phyloP scores from a whole-genome alignment of 2,329 filamentous ascomycete genomes.

The Trichophyton equinum region DNA sequence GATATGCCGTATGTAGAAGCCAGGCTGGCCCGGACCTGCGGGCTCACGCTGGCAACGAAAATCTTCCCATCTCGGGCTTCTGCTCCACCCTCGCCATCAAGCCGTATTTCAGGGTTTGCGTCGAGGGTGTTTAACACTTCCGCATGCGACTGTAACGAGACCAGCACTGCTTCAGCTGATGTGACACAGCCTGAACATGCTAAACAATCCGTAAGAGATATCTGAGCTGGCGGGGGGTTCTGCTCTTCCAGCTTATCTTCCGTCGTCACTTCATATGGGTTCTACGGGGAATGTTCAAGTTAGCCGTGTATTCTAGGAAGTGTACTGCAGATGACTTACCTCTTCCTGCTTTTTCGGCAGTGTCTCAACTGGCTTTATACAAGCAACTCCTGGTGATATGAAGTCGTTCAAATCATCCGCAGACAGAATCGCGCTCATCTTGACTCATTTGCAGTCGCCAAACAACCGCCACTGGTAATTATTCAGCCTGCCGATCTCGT shows the following conservation, averaged over 20 bases:
- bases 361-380: conserved; percentile 94
- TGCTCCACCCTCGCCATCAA: conserved; percentile 11
- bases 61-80: conserved; percentile 56
- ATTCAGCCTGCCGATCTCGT: no score
- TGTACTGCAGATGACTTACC: conserved; percentile 23
- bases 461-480: not conserved
- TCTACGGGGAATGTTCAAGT: conserved; percentile 23
- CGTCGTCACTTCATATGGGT: conserved; percentile 75
- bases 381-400: conserved; percentile 92
- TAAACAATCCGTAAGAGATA: conserved; percentile 92
- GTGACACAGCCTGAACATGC: conserved; percentile 97
- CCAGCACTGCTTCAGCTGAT: conserved; percentile 91
- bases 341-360: conserved; percentile 52
- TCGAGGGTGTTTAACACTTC: conserved; percentile 81
- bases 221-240: conserved; percentile 63
- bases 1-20: conserved; percentile 70
- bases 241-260: conserved; percentile 59
- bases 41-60: conserved; percentile 85
- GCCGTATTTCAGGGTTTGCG: conserved; percentile 37
- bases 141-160: conserved; percentile 83
- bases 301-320: not conserved
- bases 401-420: conserved; percentile 98
- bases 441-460: conserved; percentile 14
- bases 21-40: conserved; percentile 77
- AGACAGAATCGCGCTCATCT: conserved; percentile 94